Base-by-base conservation (phyloP, 176 grass and related monocot species). In the Oryza meyeriana region DNA sequence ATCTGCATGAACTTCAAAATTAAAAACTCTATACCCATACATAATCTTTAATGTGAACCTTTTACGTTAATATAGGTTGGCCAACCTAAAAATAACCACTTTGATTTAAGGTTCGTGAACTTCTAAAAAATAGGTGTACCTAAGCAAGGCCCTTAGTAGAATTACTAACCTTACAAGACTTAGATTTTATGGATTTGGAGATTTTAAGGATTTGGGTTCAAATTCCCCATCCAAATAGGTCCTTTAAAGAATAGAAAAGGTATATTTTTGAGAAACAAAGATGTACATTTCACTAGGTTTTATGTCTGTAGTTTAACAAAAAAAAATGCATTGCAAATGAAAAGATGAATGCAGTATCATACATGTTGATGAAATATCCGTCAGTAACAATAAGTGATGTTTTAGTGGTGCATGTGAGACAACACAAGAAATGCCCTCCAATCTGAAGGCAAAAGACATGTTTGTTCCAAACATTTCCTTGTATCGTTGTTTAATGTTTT, bases 271-370 rank as follows among this genome's bases (percentile, higher is more conserved):
- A 29, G 25, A 36, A 52, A 52, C n/a, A 29, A 62, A 76, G n/a
- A 76, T 76, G n/a, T 12, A 61, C 33, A 41, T 38, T 77, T 63
- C 58, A 77, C 14, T 42, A 77, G 40, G 24, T 77, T 77, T 9
- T 22, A 42, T 5, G 38, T 64, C 0, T 61, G 6, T 40, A 76
- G 14, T 77, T 76, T 42, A 39, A 61, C 16, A 52, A 18, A 48
- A 40, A n/a, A 38, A 28, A 63, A 30, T 77, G 61, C 9, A 64
- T 11, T 30, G 35, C 35, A 17, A 76, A 63, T 20, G 58, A 61
- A 61, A 76, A 20, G 25, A 41, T 27, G 33, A 77, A 77, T 52
- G 48, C 17, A 52, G 48, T 52, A 52, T 22, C 17, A 58, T n/a
- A 58, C 22, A 58, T 58, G 7, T 57, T 24, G 52, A 58, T 24